Evolutionary conservation across 306 rosid species (phyloP), one percentile per base, ranked within the genome.

Genomic region (Bauhinia variegata): DNA sequence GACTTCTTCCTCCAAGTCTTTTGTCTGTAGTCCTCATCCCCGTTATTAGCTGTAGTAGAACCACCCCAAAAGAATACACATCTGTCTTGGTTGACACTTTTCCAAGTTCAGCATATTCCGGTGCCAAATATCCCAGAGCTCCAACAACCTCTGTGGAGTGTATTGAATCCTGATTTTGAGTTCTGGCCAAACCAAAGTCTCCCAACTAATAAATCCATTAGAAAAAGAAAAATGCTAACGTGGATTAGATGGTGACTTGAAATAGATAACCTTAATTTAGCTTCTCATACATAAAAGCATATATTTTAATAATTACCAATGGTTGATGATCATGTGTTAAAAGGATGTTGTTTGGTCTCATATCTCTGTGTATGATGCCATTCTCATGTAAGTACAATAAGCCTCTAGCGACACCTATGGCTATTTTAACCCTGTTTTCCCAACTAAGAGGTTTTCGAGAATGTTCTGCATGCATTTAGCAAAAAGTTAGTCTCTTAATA

Each of bases 291-390:
- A 34, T 34, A 34, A n/a, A n/a, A n/a, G n/a, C n/a, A 3, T 34
- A 34, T 34, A 34, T 34, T 7, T 34, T 7, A 34, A 34, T 34
- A 12, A 50, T 74, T 77, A 81, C 86, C 84, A 82, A 61, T 8
- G 84, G 58, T 72, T 84, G 77, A 13, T 74, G 18, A 69, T 84
- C 84, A 61, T 81, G 86, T 7, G 86, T 80, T 39, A 84, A 65
- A 18, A 84, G 89, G 75, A 84, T 80, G 71, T 84, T 84, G 71
- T 78, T 84, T 33, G 89, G 86, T 50, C 86, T 80, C 68, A 84
- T 73, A 52, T 84, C 89, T 76, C 84, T 78, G 58, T 84, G 89
- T 61, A 84, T 81, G 59, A 84, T 74, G 63, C 64, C 78, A 74
- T 75, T 84, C 37, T 38, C 19, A 50, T 84, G 89, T 34, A 84